Evolutionary conservation across 1,284 basidiomycete genomes (phyloP).

Genomic region (Violaceomyces palustris): DNA sequence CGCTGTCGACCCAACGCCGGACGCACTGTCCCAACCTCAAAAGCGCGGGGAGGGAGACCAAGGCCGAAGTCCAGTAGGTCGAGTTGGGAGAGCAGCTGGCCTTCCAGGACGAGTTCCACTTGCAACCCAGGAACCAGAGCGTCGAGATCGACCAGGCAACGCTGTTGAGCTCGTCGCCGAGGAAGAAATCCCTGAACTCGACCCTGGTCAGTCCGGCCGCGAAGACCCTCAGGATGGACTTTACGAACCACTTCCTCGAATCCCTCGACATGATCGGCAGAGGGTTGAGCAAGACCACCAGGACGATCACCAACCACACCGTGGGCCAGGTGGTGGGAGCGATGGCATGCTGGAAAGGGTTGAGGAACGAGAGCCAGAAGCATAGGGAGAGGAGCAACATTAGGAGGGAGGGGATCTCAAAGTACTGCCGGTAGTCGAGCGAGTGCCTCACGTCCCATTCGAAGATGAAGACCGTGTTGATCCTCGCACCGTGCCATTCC

Average conservation of each 20-base stretch:
- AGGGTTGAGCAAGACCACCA: conserved; percentile 69
- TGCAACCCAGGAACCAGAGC: conserved; percentile 63
- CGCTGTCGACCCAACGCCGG: conserved; percentile 76
- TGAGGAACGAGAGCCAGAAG: conserved; percentile 77
- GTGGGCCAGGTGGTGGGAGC: conserved; percentile 66
- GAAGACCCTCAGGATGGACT: conserved; percentile 59
- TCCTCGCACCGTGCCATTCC: conserved; percentile 69
- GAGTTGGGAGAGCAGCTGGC: conserved; percentile 34
- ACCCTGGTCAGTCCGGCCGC: conserved; percentile 62
- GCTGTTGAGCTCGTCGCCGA: conserved; percentile 52
- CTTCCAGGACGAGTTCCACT: conserved; percentile 57
- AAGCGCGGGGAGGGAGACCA: conserved; percentile 64
- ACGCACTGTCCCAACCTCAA: conserved; percentile 78
- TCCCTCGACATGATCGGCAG: conserved; percentile 64
- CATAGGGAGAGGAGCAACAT: conserved; percentile 71
- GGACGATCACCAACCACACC: conserved; percentile 69
- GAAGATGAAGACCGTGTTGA: conserved; percentile 90
- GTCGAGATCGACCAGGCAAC: conserved; percentile 52
- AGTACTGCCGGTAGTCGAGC: conserved; percentile 74
- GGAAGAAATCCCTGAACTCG: conserved; percentile 52
- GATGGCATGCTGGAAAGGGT: conserved; percentile 42
- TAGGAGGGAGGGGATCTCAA: conserved; percentile 74
- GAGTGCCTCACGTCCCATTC: conserved; percentile 64
- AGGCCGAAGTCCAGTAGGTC: conserved; percentile 55
- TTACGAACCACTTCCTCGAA: conserved; percentile 75